Percentiles rank a stretch among this genome's conserved stretches.
These are phyloP conservation scores for Jimgerdemannia lactiflua DNA, from an alignment of 192 early-diverging fungal genomes.

Conservation along the genomic window DNA sequence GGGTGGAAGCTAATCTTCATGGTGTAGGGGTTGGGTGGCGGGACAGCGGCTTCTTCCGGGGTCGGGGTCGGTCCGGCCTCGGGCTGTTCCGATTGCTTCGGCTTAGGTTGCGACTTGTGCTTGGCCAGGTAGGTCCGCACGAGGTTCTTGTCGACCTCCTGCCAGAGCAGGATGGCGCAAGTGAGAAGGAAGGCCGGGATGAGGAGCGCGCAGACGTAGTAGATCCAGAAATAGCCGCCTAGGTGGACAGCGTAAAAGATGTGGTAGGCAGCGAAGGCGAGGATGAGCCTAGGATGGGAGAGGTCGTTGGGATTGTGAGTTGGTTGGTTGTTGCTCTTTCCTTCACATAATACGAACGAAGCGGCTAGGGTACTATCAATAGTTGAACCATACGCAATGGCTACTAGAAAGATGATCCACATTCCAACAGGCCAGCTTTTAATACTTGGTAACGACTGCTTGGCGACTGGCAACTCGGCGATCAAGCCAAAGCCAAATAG, in stretches of 20 bases:
- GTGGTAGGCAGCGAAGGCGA: slow-evolving; percentile 60
- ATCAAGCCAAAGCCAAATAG: slow-evolving; percentile 53
- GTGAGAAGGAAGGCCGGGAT: slow-evolving; percentile 40
- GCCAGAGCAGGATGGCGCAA: slow-evolving; percentile 24
- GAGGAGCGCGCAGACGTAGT: slow-evolving; percentile 40
- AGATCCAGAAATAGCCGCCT: slow-evolving; percentile 35
- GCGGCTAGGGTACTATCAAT: too few species aligned
- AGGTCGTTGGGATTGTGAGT: too few species aligned
- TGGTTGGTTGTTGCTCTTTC: too few species aligned
- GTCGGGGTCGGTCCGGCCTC: not conserved
- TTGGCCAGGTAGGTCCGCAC: slow-evolving; percentile 7
- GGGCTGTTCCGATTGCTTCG: not conserved
- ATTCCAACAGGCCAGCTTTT: slow-evolving; percentile 62
- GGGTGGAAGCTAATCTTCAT: slow-evolving; percentile 50
- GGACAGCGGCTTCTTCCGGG: not conserved
- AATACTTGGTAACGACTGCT: slow-evolving; percentile 60
- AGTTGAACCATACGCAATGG: slow-evolving; percentile 30
- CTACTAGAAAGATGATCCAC: slow-evolving; percentile 57
- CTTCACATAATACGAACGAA: too few species aligned
- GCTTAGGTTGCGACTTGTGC: not conserved
- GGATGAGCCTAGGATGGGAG: slow-evolving; percentile 31
- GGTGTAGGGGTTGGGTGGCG: slow-evolving; percentile 10
- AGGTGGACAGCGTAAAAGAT: slow-evolving; percentile 40
- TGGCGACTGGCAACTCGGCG: slow-evolving; percentile 66
- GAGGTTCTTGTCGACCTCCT: slow-evolving; percentile 42